Conservation (phyloP, 176 grass and related monocot species). For the Hordeum vulgare region MorexV3_pseudomolecules_assembly NC_058519.1:176999385-176999884, state of each 20-base stretch:
- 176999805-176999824: constrained; percentile 91
- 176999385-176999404: neutral
- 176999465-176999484: neutral
- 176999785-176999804: constrained; percentile 89
- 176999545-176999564: neutral
- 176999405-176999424: neutral
- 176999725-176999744: constrained; percentile 88
- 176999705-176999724: constrained; percentile 57
- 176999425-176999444: neutral
- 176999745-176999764: constrained; percentile 71
- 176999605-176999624: constrained; percentile 5
- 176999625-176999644: constrained; percentile 2
- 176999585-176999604: constrained; percentile 1
- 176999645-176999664: constrained; percentile 1
- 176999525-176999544: neutral
- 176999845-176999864: constrained; percentile 59
- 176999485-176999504: neutral
- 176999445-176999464: neutral
- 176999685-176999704: constrained; percentile 17
- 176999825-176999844: constrained; percentile 76
- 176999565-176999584: constrained; percentile 11
- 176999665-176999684: constrained; percentile 2
- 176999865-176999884: constrained; percentile 90
- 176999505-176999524: constrained; percentile 1
- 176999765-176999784: constrained; percentile 87